A percentile compares a stretch with the other conserved stretches of the same genome.
These are phyloP conservation scores for Apiospora marii DNA, from an alignment of 2,329 filamentous ascomycete species.

Conservation along the genomic window DNA sequence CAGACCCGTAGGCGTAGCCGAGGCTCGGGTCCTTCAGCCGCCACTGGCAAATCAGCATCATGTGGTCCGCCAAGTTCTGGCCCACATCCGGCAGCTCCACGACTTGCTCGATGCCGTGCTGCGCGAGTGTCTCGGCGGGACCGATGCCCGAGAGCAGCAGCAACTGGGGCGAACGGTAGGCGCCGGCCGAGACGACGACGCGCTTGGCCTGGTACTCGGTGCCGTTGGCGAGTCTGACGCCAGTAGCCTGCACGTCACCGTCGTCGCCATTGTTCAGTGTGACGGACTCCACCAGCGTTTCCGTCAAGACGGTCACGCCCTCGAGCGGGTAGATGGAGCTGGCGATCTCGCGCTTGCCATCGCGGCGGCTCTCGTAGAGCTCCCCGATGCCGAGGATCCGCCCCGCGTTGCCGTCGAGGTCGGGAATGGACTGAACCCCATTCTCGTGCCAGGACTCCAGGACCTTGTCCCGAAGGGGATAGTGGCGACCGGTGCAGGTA, in stretches of 20 bases:
- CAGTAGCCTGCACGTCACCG: background rate
- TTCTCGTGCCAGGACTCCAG: slow-evolving; percentile 50
- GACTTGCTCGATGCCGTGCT: slow-evolving; percentile 42
- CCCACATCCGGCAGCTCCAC: slow-evolving; percentile 38
- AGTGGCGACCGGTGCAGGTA: slow-evolving; percentile 43
- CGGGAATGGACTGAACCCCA: slow-evolving; percentile 37
- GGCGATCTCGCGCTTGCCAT: background rate
- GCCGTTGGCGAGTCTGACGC: slow-evolving; percentile 1
- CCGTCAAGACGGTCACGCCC: slow-evolving; percentile 9
- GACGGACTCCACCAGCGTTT: background rate
- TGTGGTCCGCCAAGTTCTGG: slow-evolving; percentile 28
- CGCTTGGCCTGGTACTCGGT: background rate
- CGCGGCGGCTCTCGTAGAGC: slow-evolving; percentile 13
- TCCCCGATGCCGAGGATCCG: background rate
- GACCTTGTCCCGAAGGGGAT: slow-evolving; percentile 47
- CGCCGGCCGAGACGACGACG: background rate
- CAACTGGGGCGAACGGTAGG: slow-evolving; percentile 37
- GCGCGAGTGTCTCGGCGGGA: slow-evolving; percentile 33
- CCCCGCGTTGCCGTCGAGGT: background rate
- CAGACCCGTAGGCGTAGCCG: slow-evolving; percentile 27
- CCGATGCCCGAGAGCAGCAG: slow-evolving; percentile 42
- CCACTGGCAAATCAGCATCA: slow-evolving; percentile 21
- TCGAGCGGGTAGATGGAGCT: slow-evolving; percentile 10
- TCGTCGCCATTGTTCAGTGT: background rate
- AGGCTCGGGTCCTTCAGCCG: slow-evolving; percentile 25